phyloP scores from a whole-genome alignment of 2,329 filamentous ascomycete species.

The Epichloe brachyelytri region DNA sequence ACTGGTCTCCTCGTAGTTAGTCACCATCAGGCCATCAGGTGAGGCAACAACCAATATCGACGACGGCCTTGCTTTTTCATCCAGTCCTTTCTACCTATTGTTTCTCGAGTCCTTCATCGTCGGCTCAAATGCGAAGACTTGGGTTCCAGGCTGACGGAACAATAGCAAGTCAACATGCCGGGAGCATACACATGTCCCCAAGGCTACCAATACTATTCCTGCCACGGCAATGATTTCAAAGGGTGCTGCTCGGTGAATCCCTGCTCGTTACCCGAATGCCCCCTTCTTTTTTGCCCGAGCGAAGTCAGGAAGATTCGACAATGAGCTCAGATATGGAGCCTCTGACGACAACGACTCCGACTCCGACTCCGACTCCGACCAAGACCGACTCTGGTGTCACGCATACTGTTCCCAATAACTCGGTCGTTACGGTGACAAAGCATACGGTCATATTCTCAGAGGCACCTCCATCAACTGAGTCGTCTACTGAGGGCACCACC shows the following conservation, averaged over 20 bases:
- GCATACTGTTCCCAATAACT: slow-evolving; percentile 22
- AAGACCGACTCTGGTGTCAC: slow-evolving; percentile 25
- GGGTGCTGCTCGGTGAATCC: slow-evolving; percentile 35
- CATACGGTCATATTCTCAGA: slow-evolving; percentile 20
- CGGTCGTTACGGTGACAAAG: slow-evolving; percentile 21
- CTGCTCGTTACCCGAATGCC: slow-evolving; percentile 18
- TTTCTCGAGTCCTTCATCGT: background rate
- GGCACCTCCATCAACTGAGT: slow-evolving; percentile 11
- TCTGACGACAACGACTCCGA: background rate
- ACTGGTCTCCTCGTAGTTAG: background rate
- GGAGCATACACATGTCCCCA: slow-evolving; percentile 13
- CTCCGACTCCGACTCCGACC: background rate
- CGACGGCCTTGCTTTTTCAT: too few species aligned
- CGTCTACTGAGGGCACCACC: background rate
- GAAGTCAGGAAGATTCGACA: background rate
- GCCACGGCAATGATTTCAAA: slow-evolving; percentile 20
- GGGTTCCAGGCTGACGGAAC: background rate
- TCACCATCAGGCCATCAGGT: background rate
- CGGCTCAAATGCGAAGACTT: background rate
- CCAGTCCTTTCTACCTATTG: too few species aligned
- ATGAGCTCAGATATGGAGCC: background rate
- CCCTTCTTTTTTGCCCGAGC: slow-evolving; percentile 16
- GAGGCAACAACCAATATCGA: background rate
- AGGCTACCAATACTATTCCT: slow-evolving; percentile 24
- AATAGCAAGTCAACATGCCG: background rate